Evolutionary conservation across 257 asterid genomes (phyloP), one percentile per base, ranked within the genome.

Genomic region (Lantana camara): DNA sequence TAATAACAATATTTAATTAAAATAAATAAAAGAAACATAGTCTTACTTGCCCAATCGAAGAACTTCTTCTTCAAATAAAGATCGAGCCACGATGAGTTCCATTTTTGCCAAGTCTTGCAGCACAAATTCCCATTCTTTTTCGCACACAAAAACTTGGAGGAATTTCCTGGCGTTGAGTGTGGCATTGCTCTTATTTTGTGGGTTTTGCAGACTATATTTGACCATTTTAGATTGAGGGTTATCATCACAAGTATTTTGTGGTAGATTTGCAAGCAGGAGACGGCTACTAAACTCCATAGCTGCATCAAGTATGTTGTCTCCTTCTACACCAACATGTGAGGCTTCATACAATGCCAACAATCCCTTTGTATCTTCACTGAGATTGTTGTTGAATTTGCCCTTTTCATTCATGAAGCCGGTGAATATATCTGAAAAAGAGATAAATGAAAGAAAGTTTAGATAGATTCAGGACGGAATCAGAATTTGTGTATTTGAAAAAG

Each of bases 311-410:
- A 45, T 61, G 4, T 27, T 44, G 14, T 61, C 67, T 61, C 27
- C 56, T 0, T 61, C 45, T 9, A 61, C 15, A 16, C 67, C 17
- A 6, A 61, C 21, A 6, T 44, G 56, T 3, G 67, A 46, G 9
- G 67, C 67, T 46, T 61, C 67, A 61, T 61, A 61, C 40, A 61
- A 61, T n/a, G 44, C 56, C 23, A 61, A 3, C 56, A 61, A 46
- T 10, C 67, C 67, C 45, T 19, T 61, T 22, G 21, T 14, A 23
- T 61, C 67, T 9, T 27, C 14, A 7, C 14, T 23, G 4, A 44
- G 32, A n/a, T 24, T 4, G 2, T 27, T 21, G 11, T 9, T 27
- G 32, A 61, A 61, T 19, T 61, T 30, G 1, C 63, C 62, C 8
- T 27, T 54, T 10, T 48, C 32, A 13, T 35, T 5, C 37, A 20